Evolutionary conservation across 2,329 filamentous ascomycete genomes (phyloP), one percentile per base, ranked within the genome.

Genomic region (Ceratocystis cubensis): DNA sequence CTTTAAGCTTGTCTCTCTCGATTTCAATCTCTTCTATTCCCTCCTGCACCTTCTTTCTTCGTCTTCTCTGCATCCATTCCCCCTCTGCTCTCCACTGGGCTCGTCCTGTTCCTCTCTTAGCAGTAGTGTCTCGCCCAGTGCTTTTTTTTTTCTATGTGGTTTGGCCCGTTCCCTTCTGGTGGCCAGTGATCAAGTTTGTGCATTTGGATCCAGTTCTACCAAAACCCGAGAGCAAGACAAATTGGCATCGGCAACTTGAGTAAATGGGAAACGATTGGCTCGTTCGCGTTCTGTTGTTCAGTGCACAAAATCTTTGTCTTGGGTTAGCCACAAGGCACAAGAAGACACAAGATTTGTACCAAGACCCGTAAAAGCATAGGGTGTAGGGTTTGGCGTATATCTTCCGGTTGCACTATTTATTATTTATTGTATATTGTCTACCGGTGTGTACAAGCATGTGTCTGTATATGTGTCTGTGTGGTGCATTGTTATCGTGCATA

Each of bases 221-320:
- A 59, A 25, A 59, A 13, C 28, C 56, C 28, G 13, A 59, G 10
- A 59, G 56, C 56, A 33, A 59, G 30, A 59, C 28, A 41, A 41
- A 57, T 57, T 30, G 53, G 13, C 22, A 59, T 59, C 48, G 48
- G 48, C 48, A 53, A 53, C 48, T 53, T 41, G 37, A 25, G 48
- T 25, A 13, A 53, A 53, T 25, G 10, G 22, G 22, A 53, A 53
- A 53, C 48, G 20, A 53, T 53, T 53, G 48, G 48, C 48, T 53
- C 48, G 48, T 53, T 53, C 48, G 22, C 48, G 48, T 28, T 53
- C 48, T 53, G 48, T 28, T 22, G 46, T 48, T n/a, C n/a, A 48
- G 46, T 48, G 15, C 48, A 53, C 57, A 20, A 61, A 61, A 17
- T 37, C 57, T 13, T 4, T n/a, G 28, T 61, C 37, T 41, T 41